Conservation (phyloP, 2,329 filamentous ascomycete species). For the Microcyclospora tardicrescens region DNA sequence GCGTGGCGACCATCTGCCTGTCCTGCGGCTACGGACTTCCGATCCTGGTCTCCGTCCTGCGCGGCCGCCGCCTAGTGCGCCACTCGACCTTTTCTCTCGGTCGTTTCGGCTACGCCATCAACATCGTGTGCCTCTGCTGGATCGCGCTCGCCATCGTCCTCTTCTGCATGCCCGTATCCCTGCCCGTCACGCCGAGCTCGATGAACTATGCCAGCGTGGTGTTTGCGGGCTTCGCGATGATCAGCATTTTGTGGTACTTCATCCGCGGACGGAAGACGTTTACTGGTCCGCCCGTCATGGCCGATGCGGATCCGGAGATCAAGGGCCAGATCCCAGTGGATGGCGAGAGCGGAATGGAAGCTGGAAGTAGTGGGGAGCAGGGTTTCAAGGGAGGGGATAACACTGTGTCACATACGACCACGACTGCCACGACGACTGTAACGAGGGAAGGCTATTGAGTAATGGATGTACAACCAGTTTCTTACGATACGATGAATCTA, state of each 20-base stretch:
- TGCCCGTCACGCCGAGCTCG: slow-evolving; percentile 27
- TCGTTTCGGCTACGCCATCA: slow-evolving; percentile 54
- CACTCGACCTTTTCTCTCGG: slow-evolving; percentile 57
- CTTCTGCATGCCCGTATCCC: slow-evolving; percentile 56
- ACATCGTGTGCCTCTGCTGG: slow-evolving; percentile 56
- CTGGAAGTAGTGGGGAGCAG: slow-evolving; percentile 2
- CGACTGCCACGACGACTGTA: no score
- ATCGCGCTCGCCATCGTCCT: slow-evolving; percentile 56
- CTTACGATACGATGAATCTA: slow-evolving; percentile 1
- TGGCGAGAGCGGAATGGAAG: slow-evolving; percentile 13
- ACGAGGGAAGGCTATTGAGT: background rate
- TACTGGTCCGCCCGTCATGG: slow-evolving; percentile 21
- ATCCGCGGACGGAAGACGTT: slow-evolving; percentile 22
- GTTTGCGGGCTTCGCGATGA: slow-evolving; percentile 19
- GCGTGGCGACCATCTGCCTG: slow-evolving; percentile 67
- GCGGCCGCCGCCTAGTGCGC: slow-evolving; percentile 51
- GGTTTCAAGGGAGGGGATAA: no score
- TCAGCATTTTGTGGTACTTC: slow-evolving; percentile 23
- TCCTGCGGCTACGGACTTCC: slow-evolving; percentile 64
- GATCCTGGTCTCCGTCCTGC: slow-evolving; percentile 56
- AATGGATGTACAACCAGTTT: background rate
- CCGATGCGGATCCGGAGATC: slow-evolving; percentile 16
- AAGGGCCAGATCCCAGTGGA: slow-evolving; percentile 10
- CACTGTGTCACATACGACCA: no score
- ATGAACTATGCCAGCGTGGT: slow-evolving; percentile 30